A percentile compares a stretch with the other conserved stretches of the same genome.
Evolutionary conservation across 805 yeast genomes (phyloP).

Genomic region (Barnettozyma sucrosica): DNA sequence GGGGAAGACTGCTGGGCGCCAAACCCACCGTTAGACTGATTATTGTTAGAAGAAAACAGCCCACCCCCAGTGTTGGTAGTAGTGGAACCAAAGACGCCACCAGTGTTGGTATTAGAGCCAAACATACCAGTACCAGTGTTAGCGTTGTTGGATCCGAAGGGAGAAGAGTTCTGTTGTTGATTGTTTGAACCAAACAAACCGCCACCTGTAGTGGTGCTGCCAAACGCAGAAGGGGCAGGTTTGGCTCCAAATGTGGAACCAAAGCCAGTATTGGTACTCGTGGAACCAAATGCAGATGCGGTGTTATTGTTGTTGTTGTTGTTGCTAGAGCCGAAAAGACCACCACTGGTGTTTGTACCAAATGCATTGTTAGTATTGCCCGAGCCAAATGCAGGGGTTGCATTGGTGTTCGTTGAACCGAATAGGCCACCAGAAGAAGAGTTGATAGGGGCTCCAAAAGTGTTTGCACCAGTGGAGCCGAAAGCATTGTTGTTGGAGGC

Average conservation of each 20-base stretch:
- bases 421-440: conserved; percentile 28
- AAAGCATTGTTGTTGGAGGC: conserved; percentile 26
- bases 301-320: conserved; percentile 20
- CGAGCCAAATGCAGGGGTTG: conserved; percentile 13
- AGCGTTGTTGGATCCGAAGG: conserved; percentile 26
- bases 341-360: conserved; percentile 18
- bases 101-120: conserved; percentile 29
- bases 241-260: conserved; percentile 28
- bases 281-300: conserved; percentile 24
- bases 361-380: conserved; percentile 26
- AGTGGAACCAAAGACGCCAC: conserved; percentile 38
- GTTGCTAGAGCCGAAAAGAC: conserved; percentile 27
- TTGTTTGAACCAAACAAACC: conserved; percentile 24
- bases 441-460: conserved; percentile 19
- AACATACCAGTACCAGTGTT: conserved; percentile 32
- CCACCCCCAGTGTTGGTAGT: conserved; percentile 21
- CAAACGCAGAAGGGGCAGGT: conserved; percentile 23
- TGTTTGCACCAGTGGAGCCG: conserved; percentile 23
- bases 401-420: conserved; percentile 28
- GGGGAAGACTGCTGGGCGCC: conserved; percentile 26
- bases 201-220: conserved; percentile 22
- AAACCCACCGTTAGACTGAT: conserved; percentile 21
- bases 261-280: conserved; percentile 12
- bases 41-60: conserved; percentile 22
- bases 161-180: conserved; percentile 23